Base-by-base conservation (phyloP, 2,329 filamentous ascomycete genomes). In the Ceratocystis alfenasii region DNA sequence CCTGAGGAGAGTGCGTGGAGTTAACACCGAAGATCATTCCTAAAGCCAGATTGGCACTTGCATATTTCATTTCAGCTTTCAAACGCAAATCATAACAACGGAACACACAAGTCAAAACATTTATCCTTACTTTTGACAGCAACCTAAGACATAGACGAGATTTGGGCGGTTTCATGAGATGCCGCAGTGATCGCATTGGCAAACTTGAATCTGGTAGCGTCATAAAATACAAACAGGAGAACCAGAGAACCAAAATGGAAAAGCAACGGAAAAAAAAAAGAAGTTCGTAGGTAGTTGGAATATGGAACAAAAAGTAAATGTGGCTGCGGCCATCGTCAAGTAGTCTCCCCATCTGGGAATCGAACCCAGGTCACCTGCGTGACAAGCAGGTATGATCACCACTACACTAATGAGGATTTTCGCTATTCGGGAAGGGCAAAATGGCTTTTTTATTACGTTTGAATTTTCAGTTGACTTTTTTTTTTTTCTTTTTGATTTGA, bases 311-410 rank as follows among this genome's bases (percentile, higher is more conserved):
- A 55, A 55, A 55, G 10, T 5, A 33, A 0, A 17, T 1, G 1
- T 4, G 1, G 5, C 10, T 30, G 10, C 2, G 25, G 3, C 5
- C 50, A 5, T 6, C 0, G 5, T 5, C 0, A 15, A 10, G 4
- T 7, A 20, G 5, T n/a, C 65, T 67, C 65, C 65, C 62, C 65
- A 67, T 65, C 65, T 67, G 65, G 65, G 65, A 67, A 67, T 67
- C 65, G 65, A 67, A 67, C 65, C 65, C 65, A 67, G 65, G 65
- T 67, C 65, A 67, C 65, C 62, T 67, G 65, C 65, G 65, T 67
- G 65, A 67, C 65, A 67, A 67, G 62, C 66, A 67, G 66, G 62
- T 66, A 66, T 66, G 65, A 66, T 66, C 65, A 66, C 65, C 61
- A 66, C 61, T 64, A 66, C 61, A 66, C 62, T 67, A 67, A 65